A percentile compares a stretch with the other conserved stretches of the same genome.
These are phyloP conservation scores for Boletus insuetus DNA, from an alignment of 768 basidiomycete genomes.

Conservation along the genomic window DNA sequence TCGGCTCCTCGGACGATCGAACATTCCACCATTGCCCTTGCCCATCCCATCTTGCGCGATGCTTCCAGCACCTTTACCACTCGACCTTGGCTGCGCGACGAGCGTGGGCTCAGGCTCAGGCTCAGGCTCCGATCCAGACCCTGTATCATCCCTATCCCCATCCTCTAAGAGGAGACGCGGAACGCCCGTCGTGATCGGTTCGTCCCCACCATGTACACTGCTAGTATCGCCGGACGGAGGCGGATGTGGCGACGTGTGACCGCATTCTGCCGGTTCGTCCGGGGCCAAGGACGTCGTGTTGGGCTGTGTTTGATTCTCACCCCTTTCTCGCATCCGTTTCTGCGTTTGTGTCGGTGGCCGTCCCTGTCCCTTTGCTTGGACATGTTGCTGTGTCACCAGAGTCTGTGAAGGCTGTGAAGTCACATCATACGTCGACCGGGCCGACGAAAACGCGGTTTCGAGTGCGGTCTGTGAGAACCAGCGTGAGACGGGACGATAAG, in stretches of 20 bases:
- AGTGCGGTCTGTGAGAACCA: conserved; percentile 49
- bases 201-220: neutral
- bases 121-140: conserved; percentile 4
- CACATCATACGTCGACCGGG: conserved; percentile 73
- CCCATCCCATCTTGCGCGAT: neutral
- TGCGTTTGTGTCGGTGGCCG: neutral
- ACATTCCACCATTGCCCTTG: neutral
- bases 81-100: conserved; percentile 6
- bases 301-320: conserved; percentile 2
- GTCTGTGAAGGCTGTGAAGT: conserved; percentile 22
- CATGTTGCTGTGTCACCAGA: conserved; percentile 3
- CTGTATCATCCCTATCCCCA: neutral
- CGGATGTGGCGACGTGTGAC: neutral
- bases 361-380: conserved; percentile 3
- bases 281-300: neutral
- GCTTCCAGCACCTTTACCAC: neutral
- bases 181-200: conserved; percentile 5
- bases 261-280: neutral
- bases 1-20: conserved; percentile 10
- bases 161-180: conserved; percentile 9
- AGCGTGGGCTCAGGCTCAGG: conserved; percentile 18
- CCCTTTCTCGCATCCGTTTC: neutral
- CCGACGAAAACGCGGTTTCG: conserved; percentile 63
- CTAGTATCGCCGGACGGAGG: neutral
- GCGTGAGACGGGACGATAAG: neutral